These are phyloP conservation scores for Pleurotus platypus DNA, from an alignment of 768 basidiomycete genomes.

Conservation along the genomic window DNA sequence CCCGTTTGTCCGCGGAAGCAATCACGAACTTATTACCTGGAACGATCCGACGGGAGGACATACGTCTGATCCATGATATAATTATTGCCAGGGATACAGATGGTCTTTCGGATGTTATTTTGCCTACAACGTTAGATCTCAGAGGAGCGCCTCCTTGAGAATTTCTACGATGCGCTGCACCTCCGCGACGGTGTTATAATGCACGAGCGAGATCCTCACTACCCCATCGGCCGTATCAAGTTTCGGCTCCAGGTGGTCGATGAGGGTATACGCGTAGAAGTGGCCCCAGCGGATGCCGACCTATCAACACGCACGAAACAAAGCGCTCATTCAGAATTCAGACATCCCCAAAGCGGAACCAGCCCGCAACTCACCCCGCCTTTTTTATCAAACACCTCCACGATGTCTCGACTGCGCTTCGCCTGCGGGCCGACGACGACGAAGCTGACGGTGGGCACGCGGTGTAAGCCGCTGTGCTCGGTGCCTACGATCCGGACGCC, in stretches of 20 bases:
- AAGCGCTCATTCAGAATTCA: neutral
- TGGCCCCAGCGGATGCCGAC: conserved; percentile 78
- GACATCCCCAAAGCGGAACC: neutral
- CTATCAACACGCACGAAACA: conserved; percentile 27
- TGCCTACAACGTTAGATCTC: no score
- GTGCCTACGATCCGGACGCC: conserved; percentile 71
- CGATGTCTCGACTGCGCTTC: conserved; percentile 60
- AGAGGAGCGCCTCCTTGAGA: conserved; percentile 44
- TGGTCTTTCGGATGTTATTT: no score
- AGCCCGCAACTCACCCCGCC: conserved; percentile 46
- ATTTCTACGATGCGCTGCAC: conserved; percentile 56
- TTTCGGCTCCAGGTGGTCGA: conserved; percentile 50
- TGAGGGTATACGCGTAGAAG: conserved; percentile 70
- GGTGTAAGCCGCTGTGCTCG: conserved; percentile 33
- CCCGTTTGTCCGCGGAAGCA: no score
- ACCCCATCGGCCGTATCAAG: conserved; percentile 62
- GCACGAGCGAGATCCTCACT: conserved; percentile 73
- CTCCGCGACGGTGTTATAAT: conserved; percentile 76
- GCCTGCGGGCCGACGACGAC: conserved; percentile 57
- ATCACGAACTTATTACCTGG: no score
- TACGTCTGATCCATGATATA: no score
- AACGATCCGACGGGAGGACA: no score
- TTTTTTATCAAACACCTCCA: conserved; percentile 59
- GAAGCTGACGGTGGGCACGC: conserved; percentile 72
- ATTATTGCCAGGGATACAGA: no score